Evolutionary conservation across 441 rosid species (phyloP), one percentile per base, ranked within the genome.

Genomic region (Monsonia emarginata): DNA sequence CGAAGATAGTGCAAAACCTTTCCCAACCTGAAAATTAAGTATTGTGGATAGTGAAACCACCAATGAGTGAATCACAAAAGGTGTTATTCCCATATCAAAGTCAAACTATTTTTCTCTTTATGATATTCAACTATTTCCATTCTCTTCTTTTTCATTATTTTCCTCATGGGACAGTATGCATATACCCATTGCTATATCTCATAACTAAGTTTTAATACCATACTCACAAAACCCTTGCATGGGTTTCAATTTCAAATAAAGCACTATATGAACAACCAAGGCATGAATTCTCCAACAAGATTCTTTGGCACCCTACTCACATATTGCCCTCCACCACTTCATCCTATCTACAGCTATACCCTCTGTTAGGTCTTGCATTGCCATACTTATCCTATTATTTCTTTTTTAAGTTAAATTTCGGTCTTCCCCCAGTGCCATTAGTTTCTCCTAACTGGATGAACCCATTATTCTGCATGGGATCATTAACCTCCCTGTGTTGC

Each of bases 1-100:
- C 61, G 82, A 78, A 67, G 90, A 87, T 68, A 89, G 71, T 32
- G 90, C 82, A 85, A 84, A 87, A 75, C 88, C 88, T 64, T 81
- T 87, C 64, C 84, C 83, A 71, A 87, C 97, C 94, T 88, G 94
- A 70, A 70, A 81, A 61, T 73, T 48, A 66, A 68, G 34, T 48
- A 46, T 67, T 38, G 57, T 34, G 57, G 63, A 70, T 5, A n/a
- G 31, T 21, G 60, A 68, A 69, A 74, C 31, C 50, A 44, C 50
- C 50, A 60, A 22, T 9, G 18, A 61, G 52, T 32, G 46, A 36
- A 63, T 3, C 13, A 22, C 4, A 36, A 65, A 69, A 70, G 28
- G 19, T 42, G 56, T 44, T 21, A 64, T 27, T 44, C 54, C 65
- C 36, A 65, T 30, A 40, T 36, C 66, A 64, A 73, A 26, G 65